These are phyloP conservation scores for Trichoderma endophyticum DNA, from an alignment of 2,329 filamentous ascomycete genomes.

Conservation along the genomic window DNA sequence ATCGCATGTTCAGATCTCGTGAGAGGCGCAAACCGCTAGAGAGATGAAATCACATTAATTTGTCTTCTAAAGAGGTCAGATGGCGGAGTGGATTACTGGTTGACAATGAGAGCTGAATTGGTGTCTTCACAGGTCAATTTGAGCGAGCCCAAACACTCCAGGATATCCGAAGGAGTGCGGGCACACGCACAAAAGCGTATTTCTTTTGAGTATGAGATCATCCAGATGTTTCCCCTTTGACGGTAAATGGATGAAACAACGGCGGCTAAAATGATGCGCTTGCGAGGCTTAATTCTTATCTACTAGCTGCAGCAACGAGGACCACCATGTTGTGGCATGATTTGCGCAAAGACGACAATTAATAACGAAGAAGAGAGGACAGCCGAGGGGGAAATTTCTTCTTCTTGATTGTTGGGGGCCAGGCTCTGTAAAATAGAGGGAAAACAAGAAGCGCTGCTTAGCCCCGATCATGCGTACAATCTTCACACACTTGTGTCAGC, in stretches of 20 bases:
- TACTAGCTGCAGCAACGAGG: background rate
- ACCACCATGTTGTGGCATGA: background rate
- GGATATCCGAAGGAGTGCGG: background rate
- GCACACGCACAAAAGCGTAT: background rate
- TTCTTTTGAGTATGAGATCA: background rate
- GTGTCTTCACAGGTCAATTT: background rate
- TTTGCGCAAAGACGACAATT: background rate
- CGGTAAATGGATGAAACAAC: background rate
- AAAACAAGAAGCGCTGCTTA: slow-evolving; percentile 9
- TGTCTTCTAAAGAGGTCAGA: background rate
- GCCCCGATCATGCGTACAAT: slow-evolving; percentile 14
- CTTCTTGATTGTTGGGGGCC: background rate
- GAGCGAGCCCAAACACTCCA: background rate
- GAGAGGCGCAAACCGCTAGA: background rate
- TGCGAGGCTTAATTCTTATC: background rate
- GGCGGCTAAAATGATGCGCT: background rate
- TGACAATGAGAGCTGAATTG: background rate
- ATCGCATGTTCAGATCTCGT: background rate
- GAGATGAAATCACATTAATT: background rate
- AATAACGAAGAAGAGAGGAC: background rate
- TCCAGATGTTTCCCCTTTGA: background rate
- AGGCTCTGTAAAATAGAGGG: slow-evolving; percentile 11
- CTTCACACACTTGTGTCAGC: slow-evolving; percentile 11
- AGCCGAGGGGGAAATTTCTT: background rate
- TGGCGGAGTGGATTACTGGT: background rate